Base-by-base conservation (phyloP, 2,329 filamentous ascomycete genomes). In the Diaporthe sp. region DNA sequence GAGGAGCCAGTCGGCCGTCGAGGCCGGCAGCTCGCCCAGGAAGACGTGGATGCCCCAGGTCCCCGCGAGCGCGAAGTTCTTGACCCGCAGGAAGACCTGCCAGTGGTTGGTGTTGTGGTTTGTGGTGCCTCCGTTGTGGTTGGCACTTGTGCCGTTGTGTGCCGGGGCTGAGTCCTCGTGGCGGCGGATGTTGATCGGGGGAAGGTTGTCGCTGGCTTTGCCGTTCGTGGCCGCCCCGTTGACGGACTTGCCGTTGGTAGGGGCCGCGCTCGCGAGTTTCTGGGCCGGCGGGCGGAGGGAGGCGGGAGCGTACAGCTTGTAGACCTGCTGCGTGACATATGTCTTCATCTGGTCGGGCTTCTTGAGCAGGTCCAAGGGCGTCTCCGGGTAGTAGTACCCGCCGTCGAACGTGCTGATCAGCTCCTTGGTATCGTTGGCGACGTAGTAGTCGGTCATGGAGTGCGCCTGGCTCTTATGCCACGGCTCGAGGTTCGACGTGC, bases 41-140 rank as follows among this genome's bases (percentile, higher is more conserved):
- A 74, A 74, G 60, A 74, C 31, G 72, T 74, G 72, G 20, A 70
- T 65, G 3, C 58, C 72, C 72, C 72, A 74, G 13, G 72, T 74
- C 1, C 72, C 72, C 2, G 72, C 70, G 9, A 70, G 72, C 15
- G 72, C 72, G 39, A 74, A 74, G 34, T 74, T 74, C 49, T 58
- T 74, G 17, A 74, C 72, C 17, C 60, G 34, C n/a, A 74, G 49
- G 49, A 74, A 74, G 15, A 61, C 72, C 15, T 68, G 37, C 47
- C 72, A 74, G 47, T 70, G 60, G 10, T 58, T 63, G 42, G 25
- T 51, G 31, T 37, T 22, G 28, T 72, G 31, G 22, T 44, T 47
- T 15, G 42, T 3, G 5, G 2, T 25, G 57, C 0, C 4, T 28
- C 51, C 57, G 39, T n/a, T n/a, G n/a, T 49, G 39, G 25, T 25